phyloP scores from a whole-genome alignment of 208 protist species.

The Trypanosoma platydactyli region DNA sequence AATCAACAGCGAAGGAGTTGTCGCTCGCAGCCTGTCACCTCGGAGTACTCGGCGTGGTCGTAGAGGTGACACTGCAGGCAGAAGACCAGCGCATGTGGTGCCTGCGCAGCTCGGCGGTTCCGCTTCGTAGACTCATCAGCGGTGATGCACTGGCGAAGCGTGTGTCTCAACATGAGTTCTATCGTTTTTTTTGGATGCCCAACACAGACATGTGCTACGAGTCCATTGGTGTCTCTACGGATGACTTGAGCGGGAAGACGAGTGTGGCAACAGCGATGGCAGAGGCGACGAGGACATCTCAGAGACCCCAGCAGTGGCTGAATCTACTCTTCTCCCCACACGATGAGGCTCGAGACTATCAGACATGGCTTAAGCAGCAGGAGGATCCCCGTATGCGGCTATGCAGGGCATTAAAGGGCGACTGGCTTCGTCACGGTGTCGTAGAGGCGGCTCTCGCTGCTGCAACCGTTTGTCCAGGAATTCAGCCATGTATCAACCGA shows the following conservation, averaged over 20 bases:
- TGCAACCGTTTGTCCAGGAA: conserved; percentile 37
- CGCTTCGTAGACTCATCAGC: conserved; percentile 38
- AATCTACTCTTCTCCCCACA: not conserved
- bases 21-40: conserved; percentile 62
- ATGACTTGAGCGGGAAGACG: conserved; percentile 8
- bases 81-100: conserved; percentile 52
- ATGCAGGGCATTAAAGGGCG: conserved; percentile 28
- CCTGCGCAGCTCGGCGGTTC: conserved; percentile 43
- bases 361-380: conserved; percentile 25
- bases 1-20: conserved; percentile 33
- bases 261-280: not conserved
- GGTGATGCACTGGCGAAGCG: conserved; percentile 34
- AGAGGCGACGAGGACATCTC: not conserved
- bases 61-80: conserved; percentile 55
- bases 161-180: conserved; percentile 46
- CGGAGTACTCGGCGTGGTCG: conserved; percentile 62
- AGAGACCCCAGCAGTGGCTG: not conserved
- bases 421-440: conserved; percentile 58
- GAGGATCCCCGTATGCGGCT: conserved; percentile 13
- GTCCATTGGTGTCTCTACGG: conserved; percentile 43
- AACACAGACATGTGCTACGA: conserved; percentile 77
- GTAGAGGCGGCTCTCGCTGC: conserved; percentile 52
- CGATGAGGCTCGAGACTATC: conserved; percentile 9
- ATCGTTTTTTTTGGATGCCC: conserved; percentile 82
- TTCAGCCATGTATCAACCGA: conserved; percentile 69